These are phyloP conservation scores for Leucosporidium scottii DNA, from an alignment of 768 basidiomycete genomes.

Conservation along the genomic window DNA sequence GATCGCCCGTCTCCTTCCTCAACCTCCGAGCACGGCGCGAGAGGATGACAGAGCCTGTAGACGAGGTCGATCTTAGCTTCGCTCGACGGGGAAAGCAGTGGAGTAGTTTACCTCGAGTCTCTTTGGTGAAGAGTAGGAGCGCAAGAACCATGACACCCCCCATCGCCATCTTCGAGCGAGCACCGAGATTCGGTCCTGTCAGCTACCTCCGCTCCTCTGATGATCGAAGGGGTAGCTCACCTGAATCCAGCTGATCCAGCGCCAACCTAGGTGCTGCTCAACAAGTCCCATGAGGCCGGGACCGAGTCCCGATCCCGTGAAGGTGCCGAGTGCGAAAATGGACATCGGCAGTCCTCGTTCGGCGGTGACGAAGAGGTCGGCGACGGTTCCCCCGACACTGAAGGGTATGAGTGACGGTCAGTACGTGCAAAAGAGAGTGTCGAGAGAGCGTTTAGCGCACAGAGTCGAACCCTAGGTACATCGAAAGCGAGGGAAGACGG, in stretches of 20 bases:
- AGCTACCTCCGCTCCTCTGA: too few relatives aligned
- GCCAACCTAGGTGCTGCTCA: conserved; percentile 44
- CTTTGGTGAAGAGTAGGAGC: conserved; percentile 56
- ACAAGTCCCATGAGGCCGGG: conserved; percentile 3
- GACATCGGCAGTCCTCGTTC: conserved; percentile 58
- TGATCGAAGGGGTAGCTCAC: too few relatives aligned
- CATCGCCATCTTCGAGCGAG: conserved; percentile 44
- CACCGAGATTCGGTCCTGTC: too few relatives aligned
- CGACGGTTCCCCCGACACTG: conserved; percentile 43
- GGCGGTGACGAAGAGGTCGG: conserved; percentile 41
- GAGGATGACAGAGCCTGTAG: conserved; percentile 54
- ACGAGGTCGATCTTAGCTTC: too few relatives aligned
- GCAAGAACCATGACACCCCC: conserved; percentile 51
- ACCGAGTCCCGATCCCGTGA: conserved; percentile 57
- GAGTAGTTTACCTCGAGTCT: conserved; percentile 54
- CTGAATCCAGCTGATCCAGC: conserved; percentile 56
- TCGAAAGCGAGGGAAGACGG: too few relatives aligned
- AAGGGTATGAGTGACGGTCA: too few relatives aligned
- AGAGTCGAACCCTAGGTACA: conserved; percentile 40
- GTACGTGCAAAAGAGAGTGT: too few relatives aligned
- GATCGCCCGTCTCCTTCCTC: conserved; percentile 60
- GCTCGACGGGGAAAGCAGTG: too few relatives aligned
- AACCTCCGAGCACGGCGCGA: conserved; percentile 56
- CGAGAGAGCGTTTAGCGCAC: too few relatives aligned
- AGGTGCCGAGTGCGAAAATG: conserved; percentile 56